A percentile compares a stretch with the other conserved stretches of the same genome.
These are phyloP conservation scores for Pelargonium australe DNA, from an alignment of 441 rosid genomes.

Conservation along the genomic window DNA sequence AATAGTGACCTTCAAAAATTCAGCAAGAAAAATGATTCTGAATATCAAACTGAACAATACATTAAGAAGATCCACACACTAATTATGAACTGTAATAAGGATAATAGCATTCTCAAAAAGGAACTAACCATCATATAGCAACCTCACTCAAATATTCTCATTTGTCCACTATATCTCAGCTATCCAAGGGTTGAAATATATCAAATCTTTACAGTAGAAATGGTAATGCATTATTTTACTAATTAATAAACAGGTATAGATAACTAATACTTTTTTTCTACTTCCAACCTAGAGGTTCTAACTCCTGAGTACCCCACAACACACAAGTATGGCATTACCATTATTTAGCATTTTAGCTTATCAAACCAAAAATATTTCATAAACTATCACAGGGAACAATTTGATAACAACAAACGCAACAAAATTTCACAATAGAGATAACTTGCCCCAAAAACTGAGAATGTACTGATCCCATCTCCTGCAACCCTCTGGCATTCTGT, in stretches of 20 bases:
- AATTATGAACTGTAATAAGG: too few relatives aligned
- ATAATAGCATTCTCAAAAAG: too few relatives aligned
- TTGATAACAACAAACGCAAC: neutral
- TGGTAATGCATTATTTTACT: constrained; percentile 2
- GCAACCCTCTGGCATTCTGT: constrained; percentile 70
- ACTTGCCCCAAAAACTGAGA: constrained; percentile 79
- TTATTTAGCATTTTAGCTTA: neutral
- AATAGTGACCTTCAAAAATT: neutral
- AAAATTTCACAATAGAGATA: neutral
- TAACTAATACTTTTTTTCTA: neutral
- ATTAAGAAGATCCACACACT: too few relatives aligned
- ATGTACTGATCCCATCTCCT: constrained; percentile 79
- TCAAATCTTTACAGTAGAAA: neutral
- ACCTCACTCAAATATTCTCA: neutral
- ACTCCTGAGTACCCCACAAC: neutral
- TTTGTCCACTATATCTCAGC: neutral
- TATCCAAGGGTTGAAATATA: neutral
- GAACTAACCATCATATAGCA: neutral
- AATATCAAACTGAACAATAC: too few relatives aligned
- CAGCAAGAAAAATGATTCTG: neutral
- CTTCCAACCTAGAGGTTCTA: constrained; percentile 1
- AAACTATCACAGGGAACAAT: neutral
- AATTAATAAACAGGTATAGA: neutral
- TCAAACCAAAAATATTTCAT: neutral
- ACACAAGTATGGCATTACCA: too few relatives aligned